Base-by-base conservation (phyloP, 2,329 filamentous ascomycete species). In the Alternaria viburni region DNA sequence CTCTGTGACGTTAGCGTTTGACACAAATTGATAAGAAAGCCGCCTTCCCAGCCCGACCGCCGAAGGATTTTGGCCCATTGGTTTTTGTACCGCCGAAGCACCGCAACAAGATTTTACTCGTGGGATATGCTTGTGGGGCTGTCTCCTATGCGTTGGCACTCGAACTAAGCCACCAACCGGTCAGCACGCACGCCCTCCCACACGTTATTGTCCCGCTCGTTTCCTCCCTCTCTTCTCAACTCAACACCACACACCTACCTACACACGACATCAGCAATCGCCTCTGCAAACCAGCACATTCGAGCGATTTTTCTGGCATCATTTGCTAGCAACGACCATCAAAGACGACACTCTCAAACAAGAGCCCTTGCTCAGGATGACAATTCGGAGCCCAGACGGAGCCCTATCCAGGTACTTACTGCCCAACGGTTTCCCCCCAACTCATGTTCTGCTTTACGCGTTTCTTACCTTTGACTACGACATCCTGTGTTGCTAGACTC, bases 341-440 rank as follows among this genome's bases (percentile, higher is more conserved):
- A 64, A 63, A 55, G 57, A 56, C 56, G 69, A 62, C 69, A 73
- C 67, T 59, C 57, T 59, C 57, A 69, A 59, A 66, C 66, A 74
- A 75, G 77, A 79, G 77, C 78, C 74, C 74, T 75, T 74, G 77
- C 75, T 80, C 79, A 81, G 77, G 74, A 81, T 81, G 79, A 77
- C 78, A 79, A 76, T 76, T 81, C 79, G 77, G 78, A 81, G 76
- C 75, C 78, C 77, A 78, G 72, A 77, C 74, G 72, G 73, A 80
- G 74, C 74, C 77, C 71, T 76, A 71, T 75, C 77, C 69, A 81
- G 79, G 79, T 81, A 81, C 76, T 80, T 81, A 81, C 74, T 78
- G 76, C 77, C 78, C 79, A 77, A 74, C 66, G 77, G 76, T 79
- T 72, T 70, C 69, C 68, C 70, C 68, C 70, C 65, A 64, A 67